Evolutionary conservation across 2,329 filamentous ascomycete genomes (phyloP).

Genomic region (Venturia pyrina): DNA sequence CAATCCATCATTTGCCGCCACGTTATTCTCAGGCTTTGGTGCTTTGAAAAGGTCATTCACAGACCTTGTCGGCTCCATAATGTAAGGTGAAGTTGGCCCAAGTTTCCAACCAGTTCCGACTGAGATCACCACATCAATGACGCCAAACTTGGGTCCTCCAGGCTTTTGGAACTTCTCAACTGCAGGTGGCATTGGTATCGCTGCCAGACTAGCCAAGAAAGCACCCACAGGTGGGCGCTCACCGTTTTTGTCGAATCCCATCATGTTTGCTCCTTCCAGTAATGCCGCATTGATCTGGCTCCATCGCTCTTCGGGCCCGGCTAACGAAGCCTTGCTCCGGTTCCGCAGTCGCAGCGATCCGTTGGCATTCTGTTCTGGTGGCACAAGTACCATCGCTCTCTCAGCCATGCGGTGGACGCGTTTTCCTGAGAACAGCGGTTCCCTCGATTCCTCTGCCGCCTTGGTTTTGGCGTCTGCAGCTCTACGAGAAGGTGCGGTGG

Average conservation of each 20-base stretch:
- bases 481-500: constrained; percentile 1
- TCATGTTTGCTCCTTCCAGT: constrained; percentile 23
- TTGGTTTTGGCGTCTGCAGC: constrained; percentile 2
- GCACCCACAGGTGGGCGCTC: constrained; percentile 25
- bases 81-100: not conserved
- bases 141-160: constrained; percentile 23
- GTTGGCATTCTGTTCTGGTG: constrained; percentile 19
- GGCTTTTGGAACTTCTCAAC: constrained; percentile 23
- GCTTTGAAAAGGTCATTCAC: not conserved
- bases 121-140: constrained; percentile 26
- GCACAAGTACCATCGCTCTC: constrained; percentile 34
- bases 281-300: constrained; percentile 22
- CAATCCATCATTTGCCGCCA: not conserved
- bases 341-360: constrained; percentile 15
- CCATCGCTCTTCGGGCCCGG: constrained; percentile 26
- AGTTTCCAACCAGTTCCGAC: constrained; percentile 14
- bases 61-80: not conserved
- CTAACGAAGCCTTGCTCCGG: constrained; percentile 8
- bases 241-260: constrained; percentile 25
- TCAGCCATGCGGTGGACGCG: constrained; percentile 31
- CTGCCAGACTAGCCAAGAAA: constrained; percentile 29
- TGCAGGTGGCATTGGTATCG: constrained; percentile 27
- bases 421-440: constrained; percentile 27
- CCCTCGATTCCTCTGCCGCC: constrained; percentile 13
- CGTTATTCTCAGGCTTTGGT: not conserved